Evolutionary conservation across 1,284 basidiomycete genomes (phyloP), one percentile per base, ranked within the genome.

Genomic region (Chondrostereum purpureum): DNA sequence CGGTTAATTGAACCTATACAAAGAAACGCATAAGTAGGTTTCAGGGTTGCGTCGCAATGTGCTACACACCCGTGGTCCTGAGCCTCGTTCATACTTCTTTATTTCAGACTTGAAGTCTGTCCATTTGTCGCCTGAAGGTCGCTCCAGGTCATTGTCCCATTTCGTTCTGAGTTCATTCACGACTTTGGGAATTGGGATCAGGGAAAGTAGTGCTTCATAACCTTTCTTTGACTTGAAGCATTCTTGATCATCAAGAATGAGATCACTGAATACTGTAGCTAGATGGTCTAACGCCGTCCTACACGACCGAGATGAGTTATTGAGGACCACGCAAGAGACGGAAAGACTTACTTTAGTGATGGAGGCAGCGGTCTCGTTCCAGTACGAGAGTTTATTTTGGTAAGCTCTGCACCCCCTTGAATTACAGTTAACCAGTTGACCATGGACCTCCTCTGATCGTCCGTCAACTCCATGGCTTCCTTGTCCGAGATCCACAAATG

Each of bases 401-500:
- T 95, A 40, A 71, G 74, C 57, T 92, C 87, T 50, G 86, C 85
- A 16, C 89, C 83, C 4, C 88, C 85, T 54, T 85, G 86, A 52
- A 97, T 73, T 8, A 98, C 85, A 44, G 92, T 90, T 54, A 98
- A 66, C 69, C 87, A 97, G 14, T 76, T 81, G 13, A 97, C 90
- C 36, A 99, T 70, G 0, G 92, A 80, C 57, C 80, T 84, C 33
- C 96, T 73, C 62, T 95, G 86, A 52, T 96, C 92, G 60, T 99
- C 96, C 3, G 88, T 93, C 43, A 99, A 70, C 49, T 78, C 81
- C 69, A 96, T 76, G 0, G 96, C 96, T 46, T 87, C 80, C 42
- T 75, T 70, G 63, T 99, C 95, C 4, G 91, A 94, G 50, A 99
- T 83, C 95, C 95, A 99, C 61, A 93, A 78, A 72, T 99, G 95